A percentile compares a stretch with the other conserved stretches of the same genome.
These are phyloP conservation scores for Wickerhamomyces silvicola DNA, from an alignment of 805 yeast genomes.

Conservation along the genomic window DNA sequence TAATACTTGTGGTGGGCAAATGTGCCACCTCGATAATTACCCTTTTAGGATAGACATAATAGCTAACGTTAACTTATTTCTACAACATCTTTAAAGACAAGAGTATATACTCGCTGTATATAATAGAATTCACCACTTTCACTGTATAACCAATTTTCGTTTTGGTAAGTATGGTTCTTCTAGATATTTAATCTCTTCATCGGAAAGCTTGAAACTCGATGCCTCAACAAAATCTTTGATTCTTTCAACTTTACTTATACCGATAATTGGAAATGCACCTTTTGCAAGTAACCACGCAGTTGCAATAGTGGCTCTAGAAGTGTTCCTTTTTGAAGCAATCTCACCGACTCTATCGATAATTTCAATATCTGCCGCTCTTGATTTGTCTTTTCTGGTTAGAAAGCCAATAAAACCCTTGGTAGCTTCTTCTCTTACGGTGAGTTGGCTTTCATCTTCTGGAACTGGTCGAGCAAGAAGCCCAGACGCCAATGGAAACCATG, in stretches of 20 bases:
- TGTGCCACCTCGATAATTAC: too few relatives aligned
- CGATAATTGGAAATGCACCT: slow-evolving; percentile 49
- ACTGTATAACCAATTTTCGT: too few relatives aligned
- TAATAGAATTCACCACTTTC: too few relatives aligned
- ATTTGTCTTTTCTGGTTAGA: background rate
- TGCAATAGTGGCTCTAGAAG: slow-evolving; percentile 47
- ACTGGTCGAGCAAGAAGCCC: slow-evolving; percentile 46
- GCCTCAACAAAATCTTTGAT: slow-evolving; percentile 46
- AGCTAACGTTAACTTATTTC: too few relatives aligned
- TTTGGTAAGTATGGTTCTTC: slow-evolving; percentile 13
- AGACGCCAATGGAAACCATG: slow-evolving; percentile 51
- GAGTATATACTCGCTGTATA: too few relatives aligned
- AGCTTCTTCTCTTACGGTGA: slow-evolving; percentile 2
- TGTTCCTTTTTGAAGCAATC: slow-evolving; percentile 38
- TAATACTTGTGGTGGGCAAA: too few relatives aligned
- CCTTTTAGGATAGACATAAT: too few relatives aligned
- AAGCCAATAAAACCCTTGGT: too few relatives aligned
- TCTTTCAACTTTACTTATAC: slow-evolving; percentile 39
- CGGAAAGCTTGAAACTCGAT: slow-evolving; percentile 5
- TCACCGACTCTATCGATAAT: slow-evolving; percentile 45
- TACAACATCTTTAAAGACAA: too few relatives aligned
- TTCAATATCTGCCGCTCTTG: slow-evolving; percentile 17
- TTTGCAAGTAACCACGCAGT: slow-evolving; percentile 46
- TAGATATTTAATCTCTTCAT: slow-evolving; percentile 8
- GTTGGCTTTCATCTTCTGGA: slow-evolving; percentile 4